Evolutionary conservation across 1,284 basidiomycete species (phyloP).

Genomic region (Bjerkandera adusta): DNA sequence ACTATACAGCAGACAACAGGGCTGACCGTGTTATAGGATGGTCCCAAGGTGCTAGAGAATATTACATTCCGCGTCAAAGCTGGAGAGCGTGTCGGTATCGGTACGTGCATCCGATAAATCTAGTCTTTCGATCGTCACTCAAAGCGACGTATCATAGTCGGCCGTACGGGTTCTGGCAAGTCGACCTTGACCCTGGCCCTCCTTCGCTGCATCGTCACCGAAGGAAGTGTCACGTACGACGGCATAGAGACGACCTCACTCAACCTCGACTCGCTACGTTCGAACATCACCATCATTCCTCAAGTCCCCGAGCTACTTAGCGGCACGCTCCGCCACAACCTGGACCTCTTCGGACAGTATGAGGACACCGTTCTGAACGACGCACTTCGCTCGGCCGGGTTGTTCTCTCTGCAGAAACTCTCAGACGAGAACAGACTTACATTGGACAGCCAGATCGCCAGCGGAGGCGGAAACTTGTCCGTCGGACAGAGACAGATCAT

Average conservation of each 20-base stretch:
- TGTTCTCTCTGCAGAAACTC: slow-evolving; percentile 50
- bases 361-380: slow-evolving; percentile 63
- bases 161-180: slow-evolving; percentile 77
- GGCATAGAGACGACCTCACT: slow-evolving; percentile 34
- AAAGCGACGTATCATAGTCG: slow-evolving; percentile 38
- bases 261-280: slow-evolving; percentile 57
- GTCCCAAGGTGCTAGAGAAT: slow-evolving; percentile 43
- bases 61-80: slow-evolving; percentile 45
- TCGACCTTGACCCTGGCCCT: slow-evolving; percentile 40
- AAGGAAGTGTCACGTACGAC: slow-evolving; percentile 40
- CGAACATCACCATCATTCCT: slow-evolving; percentile 47
- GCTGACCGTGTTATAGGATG: too few relatives aligned
- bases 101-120: slow-evolving; percentile 19
- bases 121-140: slow-evolving; percentile 1
- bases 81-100: slow-evolving; percentile 54
- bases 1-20: not conserved
- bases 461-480: slow-evolving; percentile 63
- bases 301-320: slow-evolving; percentile 59
- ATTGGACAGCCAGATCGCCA: slow-evolving; percentile 48
- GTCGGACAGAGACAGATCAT: slow-evolving; percentile 71
- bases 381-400: slow-evolving; percentile 54
- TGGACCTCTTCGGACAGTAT: slow-evolving; percentile 72
- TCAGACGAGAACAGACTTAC: slow-evolving; percentile 45
- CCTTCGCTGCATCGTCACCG: slow-evolving; percentile 41
- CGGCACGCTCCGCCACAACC: slow-evolving; percentile 53